phyloP scores from a whole-genome alignment of 1,284 basidiomycete species.

The Ustilago hordei region DNA sequence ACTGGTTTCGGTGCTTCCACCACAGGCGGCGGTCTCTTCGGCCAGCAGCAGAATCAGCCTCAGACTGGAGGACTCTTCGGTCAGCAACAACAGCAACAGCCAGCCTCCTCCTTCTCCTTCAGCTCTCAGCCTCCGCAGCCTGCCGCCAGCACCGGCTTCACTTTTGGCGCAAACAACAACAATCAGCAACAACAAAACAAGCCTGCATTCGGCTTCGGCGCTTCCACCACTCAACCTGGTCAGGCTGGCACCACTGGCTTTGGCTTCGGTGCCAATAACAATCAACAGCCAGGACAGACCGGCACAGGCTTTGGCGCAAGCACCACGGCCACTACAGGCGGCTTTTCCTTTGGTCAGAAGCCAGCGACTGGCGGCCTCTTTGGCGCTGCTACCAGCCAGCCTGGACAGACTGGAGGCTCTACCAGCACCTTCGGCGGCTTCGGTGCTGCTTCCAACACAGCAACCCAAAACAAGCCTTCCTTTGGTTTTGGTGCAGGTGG shows the following conservation, averaged over 20 bases:
- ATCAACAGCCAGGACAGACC: constrained; percentile 31
- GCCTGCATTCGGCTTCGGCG: constrained; percentile 57
- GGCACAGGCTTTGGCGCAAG: constrained; percentile 49
- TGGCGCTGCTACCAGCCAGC: constrained; percentile 66
- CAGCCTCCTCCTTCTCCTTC: constrained; percentile 56
- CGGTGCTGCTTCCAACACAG: constrained; percentile 45
- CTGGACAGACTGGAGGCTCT: constrained; percentile 52
- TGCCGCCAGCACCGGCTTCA: constrained; percentile 51
- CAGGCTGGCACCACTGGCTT: constrained; percentile 49
- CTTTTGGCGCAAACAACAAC: constrained; percentile 51
- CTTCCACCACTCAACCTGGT: constrained; percentile 37
- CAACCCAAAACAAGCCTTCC: constrained; percentile 60
- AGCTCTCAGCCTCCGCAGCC: constrained; percentile 67
- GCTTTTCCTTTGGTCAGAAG: constrained; percentile 57
- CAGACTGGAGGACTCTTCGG: constrained; percentile 66
- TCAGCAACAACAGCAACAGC: constrained; percentile 54
- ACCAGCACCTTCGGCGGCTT: constrained; percentile 60
- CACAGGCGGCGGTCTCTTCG: constrained; percentile 65
- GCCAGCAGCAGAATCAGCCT: constrained; percentile 55
- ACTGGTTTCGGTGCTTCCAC: constrained; percentile 53
- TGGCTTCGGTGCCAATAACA: constrained; percentile 51
- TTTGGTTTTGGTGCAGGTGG: constrained; percentile 61
- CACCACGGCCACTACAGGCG: constrained; percentile 40
- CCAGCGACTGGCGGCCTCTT: constrained; percentile 73
- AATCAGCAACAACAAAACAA: constrained; percentile 54